Base-by-base conservation (phyloP, 2,329 filamentous ascomycete genomes). In the Exophiala aquamarina region DNA sequence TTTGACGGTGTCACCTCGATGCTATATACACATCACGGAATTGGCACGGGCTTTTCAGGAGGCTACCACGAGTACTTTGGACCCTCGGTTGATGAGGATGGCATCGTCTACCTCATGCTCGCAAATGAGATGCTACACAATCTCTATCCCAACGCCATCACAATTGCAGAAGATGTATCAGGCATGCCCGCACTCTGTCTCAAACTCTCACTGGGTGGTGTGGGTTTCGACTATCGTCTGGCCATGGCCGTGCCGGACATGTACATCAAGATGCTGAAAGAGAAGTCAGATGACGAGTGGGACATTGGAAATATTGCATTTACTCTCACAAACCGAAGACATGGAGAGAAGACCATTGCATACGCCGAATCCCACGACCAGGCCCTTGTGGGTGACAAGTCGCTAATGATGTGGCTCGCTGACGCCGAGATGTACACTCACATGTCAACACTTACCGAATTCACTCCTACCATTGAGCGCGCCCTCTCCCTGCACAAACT, bases 41-140 rank as follows among this genome's bases (percentile, higher is more conserved):
- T 98, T 69, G 93, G 93, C 75, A 94, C 91, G 83, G 93, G 93
- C 14, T 98, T 98, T 68, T 96, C 91, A 14, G 93, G 93, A 47
- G 92, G 92, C 13, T 98, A 98, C 64, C 93, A 98, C 63, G 93
- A 98, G 69, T 98, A 98, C 67, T 98, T 96, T 64, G 93, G 93
- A 5, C 73, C 83, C 3, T 79, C 79, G 18, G 92, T 96, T 20
- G 93, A 98, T 56, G 89, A 95, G 58, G 93, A 97, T 61, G 92
- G 89, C 21, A 83, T 97, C 17, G 89, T 89, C 13, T 98, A 98
- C 68, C 80, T 98, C 53, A 95, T 95, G 84, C 70, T 98, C 41
- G 93, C 93, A 36, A 98, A 98, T 65, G 89, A 97, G 71, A 83
- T 98, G 84, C 77, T 98, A 41, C 93, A 97, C 69, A 71, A 80